phyloP scores from a whole-genome alignment of 2,329 filamentous ascomycete genomes.

The Alternaria gaisen region DNA sequence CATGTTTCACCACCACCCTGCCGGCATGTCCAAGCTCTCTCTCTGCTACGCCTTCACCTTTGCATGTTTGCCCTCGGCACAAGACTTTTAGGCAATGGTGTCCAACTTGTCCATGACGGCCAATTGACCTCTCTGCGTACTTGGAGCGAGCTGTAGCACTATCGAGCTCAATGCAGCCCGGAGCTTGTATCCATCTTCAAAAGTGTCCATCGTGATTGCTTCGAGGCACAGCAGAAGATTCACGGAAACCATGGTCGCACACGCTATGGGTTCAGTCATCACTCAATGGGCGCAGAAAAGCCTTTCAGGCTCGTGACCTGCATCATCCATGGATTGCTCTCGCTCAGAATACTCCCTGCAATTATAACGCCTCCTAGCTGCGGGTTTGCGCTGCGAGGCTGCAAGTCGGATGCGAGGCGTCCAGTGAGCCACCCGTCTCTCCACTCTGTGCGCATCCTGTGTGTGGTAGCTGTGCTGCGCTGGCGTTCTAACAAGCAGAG shows the following conservation, averaged over 20 bases:
- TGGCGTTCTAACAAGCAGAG: conserved; percentile 28
- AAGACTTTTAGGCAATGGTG: not conserved
- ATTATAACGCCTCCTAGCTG: conserved; percentile 26
- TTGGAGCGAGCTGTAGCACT: conserved; percentile 12
- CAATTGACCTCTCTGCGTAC: conserved; percentile 1
- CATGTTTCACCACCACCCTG: conserved; percentile 43
- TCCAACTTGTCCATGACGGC: not conserved
- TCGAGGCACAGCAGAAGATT: conserved; percentile 8
- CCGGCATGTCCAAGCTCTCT: conserved; percentile 20
- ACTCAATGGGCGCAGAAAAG: conserved; percentile 5
- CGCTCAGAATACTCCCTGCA: conserved; percentile 28
- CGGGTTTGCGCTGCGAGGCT: conserved; percentile 26
- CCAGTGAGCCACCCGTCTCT: conserved; percentile 14
- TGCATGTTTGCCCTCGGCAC: conserved; percentile 15
- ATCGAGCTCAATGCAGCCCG: not conserved
- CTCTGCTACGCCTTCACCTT: conserved; percentile 12
- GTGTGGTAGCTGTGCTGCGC: conserved; percentile 35
- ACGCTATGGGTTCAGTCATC: not conserved
- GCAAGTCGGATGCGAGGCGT: conserved; percentile 24
- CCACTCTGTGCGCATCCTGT: conserved; percentile 25
- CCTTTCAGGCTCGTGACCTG: conserved; percentile 25
- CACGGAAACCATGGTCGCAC: conserved; percentile 14
- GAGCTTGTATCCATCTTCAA: not conserved
- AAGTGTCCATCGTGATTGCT: conserved; percentile 3
- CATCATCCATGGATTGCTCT: conserved; percentile 23